Conservation (phyloP, 495 filamentous ascomycete species). For the Aspergillus homomorphus region DNA sequence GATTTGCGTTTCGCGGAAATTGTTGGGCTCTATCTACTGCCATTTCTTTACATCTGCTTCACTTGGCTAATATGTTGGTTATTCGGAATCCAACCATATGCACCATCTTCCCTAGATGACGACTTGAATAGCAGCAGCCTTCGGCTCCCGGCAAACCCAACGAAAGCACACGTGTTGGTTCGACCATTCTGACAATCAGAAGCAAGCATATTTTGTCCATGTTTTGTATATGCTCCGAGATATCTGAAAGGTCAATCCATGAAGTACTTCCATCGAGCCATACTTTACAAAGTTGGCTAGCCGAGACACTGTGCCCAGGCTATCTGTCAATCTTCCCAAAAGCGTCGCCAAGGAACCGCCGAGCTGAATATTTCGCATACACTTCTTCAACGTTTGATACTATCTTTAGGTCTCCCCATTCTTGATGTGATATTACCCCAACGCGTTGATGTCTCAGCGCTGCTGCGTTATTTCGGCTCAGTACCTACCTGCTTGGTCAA, state of each 20-base stretch:
- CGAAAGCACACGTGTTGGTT: too few relatives aligned
- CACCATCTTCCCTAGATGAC: not conserved
- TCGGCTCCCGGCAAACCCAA: too few relatives aligned
- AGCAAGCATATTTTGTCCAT: not conserved
- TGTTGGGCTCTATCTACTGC: not conserved
- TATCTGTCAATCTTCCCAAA: conserved; percentile 5
- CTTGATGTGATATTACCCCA: not conserved
- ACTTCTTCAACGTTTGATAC: not conserved
- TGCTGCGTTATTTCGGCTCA: not conserved
- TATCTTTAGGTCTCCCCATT: not conserved
- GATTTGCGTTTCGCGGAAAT: not conserved
- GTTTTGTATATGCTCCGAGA: not conserved
- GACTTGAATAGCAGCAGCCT: not conserved
- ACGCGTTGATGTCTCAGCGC: not conserved
- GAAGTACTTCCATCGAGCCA: too few relatives aligned
- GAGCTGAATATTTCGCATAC: too few relatives aligned
- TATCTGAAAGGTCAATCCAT: too few relatives aligned
- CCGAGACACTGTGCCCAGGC: conserved; percentile 3
- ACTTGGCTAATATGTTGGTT: not conserved
- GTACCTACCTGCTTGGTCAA: not conserved
- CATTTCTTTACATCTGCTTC: not conserved
- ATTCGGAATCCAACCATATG: not conserved
- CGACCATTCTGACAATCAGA: not conserved
- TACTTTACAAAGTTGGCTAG: conserved; percentile 5
- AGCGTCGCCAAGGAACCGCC: conserved; percentile 10